Base-by-base conservation (phyloP, 306 rosid species). In the Casuarina glauca region DNA sequence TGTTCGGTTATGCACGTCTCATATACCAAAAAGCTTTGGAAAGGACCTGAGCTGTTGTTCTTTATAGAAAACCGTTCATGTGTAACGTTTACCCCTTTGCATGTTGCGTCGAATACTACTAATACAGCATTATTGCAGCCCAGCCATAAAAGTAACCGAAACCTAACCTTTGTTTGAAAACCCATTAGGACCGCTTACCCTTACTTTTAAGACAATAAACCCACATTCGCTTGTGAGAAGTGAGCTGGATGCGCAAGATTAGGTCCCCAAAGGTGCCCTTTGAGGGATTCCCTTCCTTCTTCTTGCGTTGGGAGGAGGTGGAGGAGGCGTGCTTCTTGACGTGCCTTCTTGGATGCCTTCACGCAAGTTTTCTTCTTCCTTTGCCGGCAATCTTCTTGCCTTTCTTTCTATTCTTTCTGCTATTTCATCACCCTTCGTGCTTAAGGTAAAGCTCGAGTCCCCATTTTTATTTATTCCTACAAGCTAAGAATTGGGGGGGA, bases 231-330 rank as follows among this genome's bases (percentile, higher is more conserved):
- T 77, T 81, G 79, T 72, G 75, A 63, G 50, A 58, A 72, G 84
- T 91, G 88, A 87, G 91, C 85, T 87, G 88, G 63, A 81, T 70
- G 78, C 73, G 74, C 80, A 84, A 75, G 77, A 74, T 58, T 81
- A 86, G 73, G 88, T 77, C 1, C 91, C 86, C 70, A 91, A 84
- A 81, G 96, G 96, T 72, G 93, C 90, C 78, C 96, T 89, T 42
- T 72, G 90, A 49, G 93, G 96, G 64, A 81, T 78, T 57, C 96
- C 93, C 73, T 91, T 91, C 74, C 96, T 89, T 84, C 93, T 91
- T 72, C 90, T 89, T 84, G 90, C 78, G 82, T 84, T 89, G 73
- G 96, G 87, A 50, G 70, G 54, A 48, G 84, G 12, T 80, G 78
- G 73, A 76, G 69, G 19, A 39, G 62, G 50, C 77, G 72, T 86